Base-by-base conservation (phyloP, 2,329 filamentous ascomycete genomes). In the Penicillium sp. region DNA sequence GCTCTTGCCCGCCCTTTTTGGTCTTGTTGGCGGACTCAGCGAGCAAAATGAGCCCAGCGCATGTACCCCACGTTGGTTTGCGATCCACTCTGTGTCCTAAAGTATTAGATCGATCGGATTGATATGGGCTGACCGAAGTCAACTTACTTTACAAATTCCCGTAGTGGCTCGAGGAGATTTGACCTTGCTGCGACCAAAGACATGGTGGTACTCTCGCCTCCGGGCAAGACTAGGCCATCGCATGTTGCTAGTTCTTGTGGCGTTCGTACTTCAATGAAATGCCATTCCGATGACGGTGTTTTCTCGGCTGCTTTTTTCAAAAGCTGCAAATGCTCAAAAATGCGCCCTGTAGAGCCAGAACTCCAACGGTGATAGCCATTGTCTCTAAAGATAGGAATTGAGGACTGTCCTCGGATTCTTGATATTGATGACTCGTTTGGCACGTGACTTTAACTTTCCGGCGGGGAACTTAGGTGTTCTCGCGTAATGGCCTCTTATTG, bases 151-250 rank as follows among this genome's bases (percentile, higher is more conserved):
- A 97, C 92, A 74, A 96, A 99, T 31, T 92, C 83, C 50, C 91
- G 80, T 59, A 99, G 76, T 3, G 91, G 91, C 65, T 95, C 90
- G 53, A 99, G 77, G 35, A 99, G 77, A 16, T 88, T 87, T 0
- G 89, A 91, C 61, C 92, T 84, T 22, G 86, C 85, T 4, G 94
- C 94, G 16, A 97, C 89, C 30, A 97, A 82, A 11, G 91, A 90
- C 64, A 99, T 95, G 4, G 93, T 88, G 1, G 94, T 97, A 75
- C 91, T 96, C 75, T 99, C 94, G 59, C 94, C 94, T 50, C 94
- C 94, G 3, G 94, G 94, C 44, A 99, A 85, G 69, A 99, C 85
- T 41, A 99, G 82, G 26, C 86, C 93, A 73, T 93, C 85, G 75
- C 92, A 97, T 63, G 71, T 73, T 5, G 81, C 77, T 31, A 99